Conservation (phyloP, 345 rosid genomes). For the Citrus reticulata region DNA sequence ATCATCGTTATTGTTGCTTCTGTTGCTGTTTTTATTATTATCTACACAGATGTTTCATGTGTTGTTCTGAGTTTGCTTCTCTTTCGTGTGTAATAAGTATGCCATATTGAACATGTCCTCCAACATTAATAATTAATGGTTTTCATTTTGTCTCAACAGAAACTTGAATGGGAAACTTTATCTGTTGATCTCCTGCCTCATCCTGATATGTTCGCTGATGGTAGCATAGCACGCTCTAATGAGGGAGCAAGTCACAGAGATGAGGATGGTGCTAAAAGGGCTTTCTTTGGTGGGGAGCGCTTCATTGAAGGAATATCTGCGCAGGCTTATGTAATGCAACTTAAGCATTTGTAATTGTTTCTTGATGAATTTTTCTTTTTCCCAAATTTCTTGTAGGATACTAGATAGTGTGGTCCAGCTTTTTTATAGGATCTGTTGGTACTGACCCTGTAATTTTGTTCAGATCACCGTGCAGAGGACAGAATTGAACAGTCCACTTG, state of each 20-base stretch:
- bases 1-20: not conserved
- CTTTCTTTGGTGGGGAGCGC: slow-evolving; percentile 98
- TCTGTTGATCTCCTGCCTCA: slow-evolving; percentile 98
- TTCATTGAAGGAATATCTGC: slow-evolving; percentile 96
- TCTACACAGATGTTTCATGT: not conserved
- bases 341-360: slow-evolving; percentile 17
- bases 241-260: slow-evolving; percentile 70
- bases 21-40: not conserved
- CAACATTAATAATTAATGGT: slow-evolving; percentile 21
- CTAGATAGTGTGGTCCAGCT: slow-evolving; percentile 9
- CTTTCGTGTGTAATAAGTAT: not conserved
- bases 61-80: not conserved
- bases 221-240: slow-evolving; percentile 66
- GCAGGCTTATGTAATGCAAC: slow-evolving; percentile 76
- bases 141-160: slow-evolving; percentile 48
- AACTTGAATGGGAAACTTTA: slow-evolving; percentile 97
- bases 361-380: slow-evolving; percentile 5
- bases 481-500: slow-evolving; percentile 82
- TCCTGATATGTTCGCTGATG: slow-evolving; percentile 98
- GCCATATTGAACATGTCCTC: not conserved
- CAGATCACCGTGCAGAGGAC: slow-evolving; percentile 98
- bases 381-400: not conserved
- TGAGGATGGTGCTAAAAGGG: slow-evolving; percentile 98
- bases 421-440: not conserved
- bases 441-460: slow-evolving; percentile 25